A percentile compares a stretch with the other conserved stretches of the same genome.
phyloP scores from a whole-genome alignment of 2,329 filamentous ascomycete species.

The Huntiella abstrusa region DNA sequence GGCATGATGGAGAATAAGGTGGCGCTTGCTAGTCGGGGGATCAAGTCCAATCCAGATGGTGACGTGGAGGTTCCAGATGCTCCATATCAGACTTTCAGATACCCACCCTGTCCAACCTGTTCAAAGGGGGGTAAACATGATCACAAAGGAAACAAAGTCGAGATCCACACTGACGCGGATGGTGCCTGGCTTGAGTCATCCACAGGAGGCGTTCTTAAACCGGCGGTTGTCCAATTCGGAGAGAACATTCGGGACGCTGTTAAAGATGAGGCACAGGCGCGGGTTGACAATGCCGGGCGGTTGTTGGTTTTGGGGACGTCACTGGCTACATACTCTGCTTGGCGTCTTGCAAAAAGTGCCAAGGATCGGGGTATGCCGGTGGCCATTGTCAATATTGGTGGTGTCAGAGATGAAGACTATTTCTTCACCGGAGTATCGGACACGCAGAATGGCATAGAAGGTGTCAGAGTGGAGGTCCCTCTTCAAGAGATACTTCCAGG shows the following conservation, averaged over 20 bases:
- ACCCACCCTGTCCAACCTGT: slow-evolving; percentile 75
- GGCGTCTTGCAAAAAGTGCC: slow-evolving; percentile 70
- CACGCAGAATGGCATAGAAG: slow-evolving; percentile 29
- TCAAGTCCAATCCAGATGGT: slow-evolving; percentile 82
- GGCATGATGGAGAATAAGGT: slow-evolving; percentile 33
- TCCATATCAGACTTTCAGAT: slow-evolving; percentile 76
- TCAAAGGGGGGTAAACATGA: slow-evolving; percentile 27
- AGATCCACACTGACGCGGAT: slow-evolving; percentile 54
- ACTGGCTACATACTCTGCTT: slow-evolving; percentile 87
- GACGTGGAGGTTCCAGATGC: slow-evolving; percentile 80
- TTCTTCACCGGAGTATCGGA: slow-evolving; percentile 43
- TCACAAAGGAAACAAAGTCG: slow-evolving; percentile 16
- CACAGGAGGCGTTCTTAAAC: slow-evolving; percentile 69
- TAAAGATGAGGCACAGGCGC: slow-evolving; percentile 59
- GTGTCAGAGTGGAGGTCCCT: slow-evolving; percentile 37
- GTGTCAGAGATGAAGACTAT: slow-evolving; percentile 57
- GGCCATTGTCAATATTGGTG: slow-evolving; percentile 74
- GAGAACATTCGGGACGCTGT: slow-evolving; percentile 57
- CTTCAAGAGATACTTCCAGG: slow-evolving; percentile 39
- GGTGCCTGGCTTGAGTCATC: slow-evolving; percentile 46
- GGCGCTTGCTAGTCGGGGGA: slow-evolving; percentile 45
- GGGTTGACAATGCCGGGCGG: slow-evolving; percentile 56
- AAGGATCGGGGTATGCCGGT: slow-evolving; percentile 70
- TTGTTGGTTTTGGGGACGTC: slow-evolving; percentile 75
- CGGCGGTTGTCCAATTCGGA: slow-evolving; percentile 90